A percentile compares a stretch with the other conserved stretches of the same genome.
These are phyloP conservation scores for Starmerella stellata DNA, from an alignment of 805 yeast species.

Conservation along the genomic window DNA sequence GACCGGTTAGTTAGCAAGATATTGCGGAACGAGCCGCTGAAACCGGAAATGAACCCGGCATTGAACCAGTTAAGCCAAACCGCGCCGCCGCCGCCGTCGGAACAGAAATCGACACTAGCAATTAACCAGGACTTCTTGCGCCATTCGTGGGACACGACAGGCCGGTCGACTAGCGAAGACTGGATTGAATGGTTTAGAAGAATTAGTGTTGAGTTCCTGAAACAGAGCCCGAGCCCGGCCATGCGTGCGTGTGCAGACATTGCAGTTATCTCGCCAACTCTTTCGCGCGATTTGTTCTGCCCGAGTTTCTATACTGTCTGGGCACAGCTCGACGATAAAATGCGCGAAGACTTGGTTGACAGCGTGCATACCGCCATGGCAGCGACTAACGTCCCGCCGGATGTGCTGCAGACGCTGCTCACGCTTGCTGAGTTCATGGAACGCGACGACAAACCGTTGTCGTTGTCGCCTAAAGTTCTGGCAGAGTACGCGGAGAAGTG, in stretches of 20 bases:
- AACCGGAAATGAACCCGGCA: constrained; percentile 45
- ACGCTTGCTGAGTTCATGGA: constrained; percentile 94
- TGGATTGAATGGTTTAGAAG: constrained; percentile 97
- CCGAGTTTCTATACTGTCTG: constrained; percentile 92
- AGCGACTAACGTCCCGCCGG: constrained; percentile 87
- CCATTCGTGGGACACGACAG: constrained; percentile 81
- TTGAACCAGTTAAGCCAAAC: constrained; percentile 28
- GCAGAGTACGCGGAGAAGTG: constrained; percentile 88
- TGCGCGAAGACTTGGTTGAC: constrained; percentile 76
- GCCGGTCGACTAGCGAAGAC: constrained; percentile 77
- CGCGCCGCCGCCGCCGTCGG: constrained; percentile 31
- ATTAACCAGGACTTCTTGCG: constrained; percentile 46
- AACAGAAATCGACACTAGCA: constrained; percentile 58
- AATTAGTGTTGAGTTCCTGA: constrained; percentile 64
- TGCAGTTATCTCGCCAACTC: constrained; percentile 70
- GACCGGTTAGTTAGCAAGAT: constrained; percentile 68
- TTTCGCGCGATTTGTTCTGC: constrained; percentile 73
- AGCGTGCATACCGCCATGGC: constrained; percentile 73
- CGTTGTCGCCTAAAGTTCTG: constrained; percentile 72
- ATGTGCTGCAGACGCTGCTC: constrained; percentile 73
- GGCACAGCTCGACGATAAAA: constrained; percentile 75
- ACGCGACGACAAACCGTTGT: constrained; percentile 86
- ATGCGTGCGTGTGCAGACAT: constrained; percentile 79
- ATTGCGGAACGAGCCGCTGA: constrained; percentile 69
- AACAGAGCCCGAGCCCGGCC: constrained; percentile 89